Conservation (phyloP, 257 asterid genomes). For the Solanum bukasovii region DNA sequence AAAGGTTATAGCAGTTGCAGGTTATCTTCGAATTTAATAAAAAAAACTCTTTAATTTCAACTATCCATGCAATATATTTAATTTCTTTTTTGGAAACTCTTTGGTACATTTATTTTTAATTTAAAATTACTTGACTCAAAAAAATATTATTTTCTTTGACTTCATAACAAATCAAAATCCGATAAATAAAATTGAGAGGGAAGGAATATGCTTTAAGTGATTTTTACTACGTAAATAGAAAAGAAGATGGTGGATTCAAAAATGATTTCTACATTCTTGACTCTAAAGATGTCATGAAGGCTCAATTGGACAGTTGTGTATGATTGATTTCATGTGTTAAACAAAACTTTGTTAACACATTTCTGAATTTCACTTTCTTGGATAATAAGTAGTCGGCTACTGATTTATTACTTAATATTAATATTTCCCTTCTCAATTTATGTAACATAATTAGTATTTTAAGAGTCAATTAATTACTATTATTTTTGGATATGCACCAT, state of each 20-base stretch:
- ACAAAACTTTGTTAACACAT: not conserved
- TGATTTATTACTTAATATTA: not conserved
- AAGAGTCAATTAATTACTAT: not conserved
- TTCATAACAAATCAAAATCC: not conserved
- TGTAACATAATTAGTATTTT: not conserved
- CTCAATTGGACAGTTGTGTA: not conserved
- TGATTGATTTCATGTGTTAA: not conserved
- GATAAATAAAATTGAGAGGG: not conserved
- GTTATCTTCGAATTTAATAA: too few species aligned
- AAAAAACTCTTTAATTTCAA: too few species aligned
- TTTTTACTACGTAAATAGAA: not conserved
- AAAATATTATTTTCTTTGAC: too few species aligned
- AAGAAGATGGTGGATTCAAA: not conserved
- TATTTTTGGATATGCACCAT: not conserved
- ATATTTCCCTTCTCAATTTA: not conserved
- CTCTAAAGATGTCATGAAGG: not conserved
- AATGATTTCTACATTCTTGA: not conserved
- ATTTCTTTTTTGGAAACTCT: not conserved
- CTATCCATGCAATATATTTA: too few species aligned
- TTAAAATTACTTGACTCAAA: not conserved
- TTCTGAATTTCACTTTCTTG: not conserved
- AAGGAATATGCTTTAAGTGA: not conserved
- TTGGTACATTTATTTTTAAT: too few species aligned
- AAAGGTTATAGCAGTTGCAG: rapidly evolving
- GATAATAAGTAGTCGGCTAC: not conserved